Evolutionary conservation across 495 filamentous ascomycete species (phyloP).

Genomic region (Emericellopsis terricola): DNA sequence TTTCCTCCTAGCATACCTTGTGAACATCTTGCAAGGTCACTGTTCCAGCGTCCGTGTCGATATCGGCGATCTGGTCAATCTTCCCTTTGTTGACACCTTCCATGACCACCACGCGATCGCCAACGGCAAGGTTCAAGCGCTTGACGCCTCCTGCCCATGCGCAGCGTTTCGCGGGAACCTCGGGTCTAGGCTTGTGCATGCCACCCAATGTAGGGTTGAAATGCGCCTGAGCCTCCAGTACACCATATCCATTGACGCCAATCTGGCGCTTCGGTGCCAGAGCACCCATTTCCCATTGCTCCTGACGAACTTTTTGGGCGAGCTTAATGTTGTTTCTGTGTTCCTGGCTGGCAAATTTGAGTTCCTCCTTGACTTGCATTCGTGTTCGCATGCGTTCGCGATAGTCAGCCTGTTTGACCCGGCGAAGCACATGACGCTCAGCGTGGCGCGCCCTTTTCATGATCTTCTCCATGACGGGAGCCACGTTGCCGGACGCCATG

Average conservation of each 20-base stretch:
- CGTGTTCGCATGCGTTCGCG: background rate
- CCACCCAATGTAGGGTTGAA: conserved; percentile 9
- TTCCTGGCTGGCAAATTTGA: background rate
- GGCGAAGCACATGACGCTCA: conserved; percentile 27
- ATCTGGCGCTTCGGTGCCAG: conserved; percentile 57
- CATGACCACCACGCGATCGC: conserved; percentile 63
- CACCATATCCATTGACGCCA: conserved; percentile 23
- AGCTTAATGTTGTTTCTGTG: conserved; percentile 6
- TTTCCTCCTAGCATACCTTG: background rate
- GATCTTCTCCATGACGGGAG: conserved; percentile 39
- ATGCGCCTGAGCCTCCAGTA: conserved; percentile 12
- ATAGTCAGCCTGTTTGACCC: conserved; percentile 2
- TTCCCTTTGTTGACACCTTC: conserved; percentile 63
- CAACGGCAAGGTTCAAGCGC: conserved; percentile 42
- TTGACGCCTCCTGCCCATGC: conserved; percentile 33
- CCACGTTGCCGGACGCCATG: no score
- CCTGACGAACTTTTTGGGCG: conserved; percentile 20
- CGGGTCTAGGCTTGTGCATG: conserved; percentile 10
- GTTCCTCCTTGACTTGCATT: background rate
- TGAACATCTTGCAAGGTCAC: conserved; percentile 35
- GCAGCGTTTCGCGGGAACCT: conserved; percentile 11
- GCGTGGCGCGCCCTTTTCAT: conserved; percentile 35
- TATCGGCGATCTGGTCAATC: conserved; percentile 47
- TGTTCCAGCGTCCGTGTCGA: conserved; percentile 37
- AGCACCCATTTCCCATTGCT: conserved; percentile 62